Evolutionary conservation across 805 yeast species (phyloP).

Genomic region (Nakazawaea ernobii): DNA sequence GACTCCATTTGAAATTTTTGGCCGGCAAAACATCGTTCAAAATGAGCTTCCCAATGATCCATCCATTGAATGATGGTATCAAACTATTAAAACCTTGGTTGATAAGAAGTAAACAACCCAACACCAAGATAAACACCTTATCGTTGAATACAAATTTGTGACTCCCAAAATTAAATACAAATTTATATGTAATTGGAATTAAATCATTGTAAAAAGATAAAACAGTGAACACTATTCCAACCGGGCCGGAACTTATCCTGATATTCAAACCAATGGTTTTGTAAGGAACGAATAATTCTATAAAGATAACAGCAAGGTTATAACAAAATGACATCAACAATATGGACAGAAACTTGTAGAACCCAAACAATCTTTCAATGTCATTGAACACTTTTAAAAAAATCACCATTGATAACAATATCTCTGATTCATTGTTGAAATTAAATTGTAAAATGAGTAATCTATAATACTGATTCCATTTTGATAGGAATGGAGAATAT

Average conservation of each 20-base stretch:
- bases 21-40: constrained; percentile 40
- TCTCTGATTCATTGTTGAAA: constrained; percentile 58
- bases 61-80: constrained; percentile 33
- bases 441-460: constrained; percentile 41
- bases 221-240: constrained; percentile 32
- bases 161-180: constrained; percentile 28
- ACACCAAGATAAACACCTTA: constrained; percentile 25
- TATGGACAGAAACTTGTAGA: constrained; percentile 44
- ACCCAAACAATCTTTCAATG: constrained; percentile 54
- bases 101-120: constrained; percentile 30
- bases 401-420: constrained; percentile 35
- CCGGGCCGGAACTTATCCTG: constrained; percentile 40
- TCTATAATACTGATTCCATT: constrained; percentile 57
- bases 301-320: constrained; percentile 34
- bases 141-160: constrained; percentile 24
- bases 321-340: constrained; percentile 39
- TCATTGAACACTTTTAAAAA: constrained; percentile 47
- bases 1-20: constrained; percentile 16
- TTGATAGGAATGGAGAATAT: constrained; percentile 47
- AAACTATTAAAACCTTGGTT: constrained; percentile 38
- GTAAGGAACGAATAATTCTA: constrained; percentile 26
- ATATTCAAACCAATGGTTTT: constrained; percentile 28
- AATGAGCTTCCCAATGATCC: constrained; percentile 37
- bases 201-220: constrained; percentile 33
- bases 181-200: constrained; percentile 35